Percentiles rank a stretch among this genome's conserved stretches.
phyloP scores from a whole-genome alignment of 352 stramenopile species.

The Pythium periplocum region DNA sequence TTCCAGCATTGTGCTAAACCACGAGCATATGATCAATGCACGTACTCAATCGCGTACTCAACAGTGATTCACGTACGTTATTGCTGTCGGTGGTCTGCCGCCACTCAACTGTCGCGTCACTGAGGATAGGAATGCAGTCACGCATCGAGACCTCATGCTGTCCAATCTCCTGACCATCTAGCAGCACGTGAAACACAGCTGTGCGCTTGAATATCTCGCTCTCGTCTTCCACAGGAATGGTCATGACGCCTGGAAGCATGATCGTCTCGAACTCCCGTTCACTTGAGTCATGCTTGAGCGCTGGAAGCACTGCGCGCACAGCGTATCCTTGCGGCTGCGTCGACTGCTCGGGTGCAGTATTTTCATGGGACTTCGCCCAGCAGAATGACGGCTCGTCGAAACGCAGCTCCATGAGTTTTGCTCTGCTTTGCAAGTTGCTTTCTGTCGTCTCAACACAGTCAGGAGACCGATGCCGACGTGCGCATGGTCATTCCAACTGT shows the following conservation, averaged over 20 bases:
- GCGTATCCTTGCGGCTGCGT: neutral
- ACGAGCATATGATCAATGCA: neutral
- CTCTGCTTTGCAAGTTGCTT: neutral
- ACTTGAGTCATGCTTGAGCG: no score
- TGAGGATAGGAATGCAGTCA: constrained; percentile 46
- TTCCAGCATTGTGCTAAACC: neutral
- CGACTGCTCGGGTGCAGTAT: neutral
- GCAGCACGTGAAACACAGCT: constrained; percentile 35
- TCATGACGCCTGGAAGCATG: constrained; percentile 4
- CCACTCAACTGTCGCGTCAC: constrained; percentile 39
- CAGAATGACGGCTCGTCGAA: constrained; percentile 6
- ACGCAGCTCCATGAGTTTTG: constrained; percentile 13
- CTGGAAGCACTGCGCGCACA: neutral
- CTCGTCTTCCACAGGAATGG: constrained; percentile 29
- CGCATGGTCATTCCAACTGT: neutral
- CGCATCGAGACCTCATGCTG: constrained; percentile 31
- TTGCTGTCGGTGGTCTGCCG: constrained; percentile 12
- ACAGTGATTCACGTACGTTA: neutral
- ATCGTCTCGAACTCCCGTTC: neutral
- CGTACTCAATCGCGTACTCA: constrained; percentile 24
- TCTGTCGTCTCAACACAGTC: neutral
- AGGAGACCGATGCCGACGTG: neutral
- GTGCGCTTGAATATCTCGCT: constrained; percentile 28
- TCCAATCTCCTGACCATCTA: constrained; percentile 22
- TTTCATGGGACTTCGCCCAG: constrained; percentile 3